A percentile compares a stretch with the other conserved stretches of the same genome.
These are phyloP conservation scores for Amaranthus palmeri DNA, from an alignment of 148 eudicot species.

Conservation along the genomic window DNA sequence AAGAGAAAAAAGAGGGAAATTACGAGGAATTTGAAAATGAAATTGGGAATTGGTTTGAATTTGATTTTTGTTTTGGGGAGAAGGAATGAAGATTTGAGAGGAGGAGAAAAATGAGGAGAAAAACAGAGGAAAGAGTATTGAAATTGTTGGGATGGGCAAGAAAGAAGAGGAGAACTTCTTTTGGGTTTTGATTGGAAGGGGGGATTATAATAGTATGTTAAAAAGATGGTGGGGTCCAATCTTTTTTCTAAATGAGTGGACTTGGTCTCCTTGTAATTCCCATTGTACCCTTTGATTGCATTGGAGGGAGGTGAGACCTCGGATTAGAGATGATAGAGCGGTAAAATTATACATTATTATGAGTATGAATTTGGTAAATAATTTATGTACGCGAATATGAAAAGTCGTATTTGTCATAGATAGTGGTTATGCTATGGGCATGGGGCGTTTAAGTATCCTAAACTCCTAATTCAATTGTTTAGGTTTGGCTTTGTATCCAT, in stretches of 20 bases:
- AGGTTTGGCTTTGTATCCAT: too few species aligned
- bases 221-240: constrained; percentile 19
- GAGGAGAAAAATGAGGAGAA: not conserved
- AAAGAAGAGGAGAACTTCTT: not conserved
- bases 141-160: not conserved
- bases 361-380: too few species aligned
- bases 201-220: not conserved
- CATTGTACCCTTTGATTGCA: constrained; percentile 19
- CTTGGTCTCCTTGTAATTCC: constrained; percentile 8
- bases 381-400: too few species aligned
- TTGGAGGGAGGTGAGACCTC: not conserved
- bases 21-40: not conserved
- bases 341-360: too few species aligned
- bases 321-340: too few species aligned
- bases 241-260: not conserved
- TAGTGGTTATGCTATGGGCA: too few species aligned
- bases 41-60: not conserved
- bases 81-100: not conserved
- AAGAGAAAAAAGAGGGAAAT: not conserved
- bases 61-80: constrained; percentile 15
- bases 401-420: too few species aligned
- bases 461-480: too few species aligned
- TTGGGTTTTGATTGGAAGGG: constrained; percentile 8
- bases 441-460: too few species aligned
- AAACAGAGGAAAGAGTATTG: not conserved